Evolutionary conservation across 306 rosid species (phyloP).

Genomic region (Lotus japonicus): DNA sequence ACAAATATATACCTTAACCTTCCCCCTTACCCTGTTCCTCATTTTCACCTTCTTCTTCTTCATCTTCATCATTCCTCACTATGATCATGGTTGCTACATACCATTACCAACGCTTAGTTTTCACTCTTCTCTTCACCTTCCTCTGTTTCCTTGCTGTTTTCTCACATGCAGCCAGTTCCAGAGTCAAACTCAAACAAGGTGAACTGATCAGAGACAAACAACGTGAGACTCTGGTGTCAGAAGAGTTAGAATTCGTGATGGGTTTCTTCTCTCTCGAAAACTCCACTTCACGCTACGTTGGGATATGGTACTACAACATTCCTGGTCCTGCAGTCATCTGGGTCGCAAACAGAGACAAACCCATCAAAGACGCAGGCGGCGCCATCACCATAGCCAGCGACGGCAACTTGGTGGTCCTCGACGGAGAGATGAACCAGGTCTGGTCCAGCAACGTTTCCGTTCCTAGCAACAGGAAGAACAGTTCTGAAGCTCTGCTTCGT

Average conservation of each 20-base stretch:
- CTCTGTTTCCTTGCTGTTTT: slow-evolving; percentile 13
- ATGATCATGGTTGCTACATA: neutral
- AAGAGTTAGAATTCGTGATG: slow-evolving; percentile 28
- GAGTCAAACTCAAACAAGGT: slow-evolving; percentile 16
- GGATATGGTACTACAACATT: slow-evolving; percentile 55
- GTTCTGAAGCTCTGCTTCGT: slow-evolving; percentile 24
- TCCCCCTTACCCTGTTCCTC: neutral
- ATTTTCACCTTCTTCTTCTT: neutral
- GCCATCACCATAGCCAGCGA: slow-evolving; percentile 30
- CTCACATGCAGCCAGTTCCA: slow-evolving; percentile 33
- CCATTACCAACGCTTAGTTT: slow-evolving; percentile 7
- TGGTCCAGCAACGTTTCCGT: slow-evolving; percentile 46
- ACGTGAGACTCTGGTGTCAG: slow-evolving; percentile 33
- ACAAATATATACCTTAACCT: neutral
- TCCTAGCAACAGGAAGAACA: neutral
- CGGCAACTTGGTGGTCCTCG: slow-evolving; percentile 46
- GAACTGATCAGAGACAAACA: slow-evolving; percentile 34
- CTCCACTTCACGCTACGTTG: slow-evolving; percentile 48
- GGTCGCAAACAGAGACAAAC: slow-evolving; percentile 69
- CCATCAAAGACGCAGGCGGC: slow-evolving; percentile 41
- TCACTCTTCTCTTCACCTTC: slow-evolving; percentile 7
- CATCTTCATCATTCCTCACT: neutral
- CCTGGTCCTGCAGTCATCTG: slow-evolving; percentile 25
- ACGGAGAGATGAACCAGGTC: slow-evolving; percentile 17
- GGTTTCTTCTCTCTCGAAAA: slow-evolving; percentile 55